phyloP scores from a whole-genome alignment of 129 eudicot genomes.

The Tagetes patula region DNA sequence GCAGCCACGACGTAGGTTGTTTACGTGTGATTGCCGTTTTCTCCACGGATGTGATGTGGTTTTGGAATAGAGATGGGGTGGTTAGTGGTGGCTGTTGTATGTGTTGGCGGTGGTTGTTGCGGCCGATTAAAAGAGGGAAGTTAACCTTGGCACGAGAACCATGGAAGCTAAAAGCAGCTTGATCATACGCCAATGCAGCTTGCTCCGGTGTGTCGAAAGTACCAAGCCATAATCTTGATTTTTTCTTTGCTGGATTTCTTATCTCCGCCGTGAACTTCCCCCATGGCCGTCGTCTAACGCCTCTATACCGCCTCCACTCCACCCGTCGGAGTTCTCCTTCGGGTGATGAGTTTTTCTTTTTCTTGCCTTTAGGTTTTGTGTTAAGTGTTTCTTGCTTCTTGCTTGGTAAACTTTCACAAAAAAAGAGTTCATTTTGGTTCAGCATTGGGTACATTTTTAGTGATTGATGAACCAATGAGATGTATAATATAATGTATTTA shows the following conservation, averaged over 20 bases:
- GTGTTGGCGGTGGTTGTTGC: neutral
- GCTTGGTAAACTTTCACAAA: too few species aligned
- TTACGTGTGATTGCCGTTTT: too few species aligned
- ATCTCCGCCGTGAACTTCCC: slow-evolving; percentile 49
- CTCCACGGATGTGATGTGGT: too few species aligned
- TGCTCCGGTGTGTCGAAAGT: slow-evolving; percentile 38
- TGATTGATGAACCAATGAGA: too few species aligned
- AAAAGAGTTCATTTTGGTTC: too few species aligned
- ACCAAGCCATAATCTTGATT: slow-evolving; percentile 42
- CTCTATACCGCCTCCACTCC: slow-evolving; percentile 44
- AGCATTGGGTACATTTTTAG: too few species aligned
- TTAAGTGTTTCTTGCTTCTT: too few species aligned
- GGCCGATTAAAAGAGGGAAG: slow-evolving; percentile 34
- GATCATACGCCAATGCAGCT: slow-evolving; percentile 42
- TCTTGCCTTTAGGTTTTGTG: neutral
- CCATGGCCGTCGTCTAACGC: slow-evolving; percentile 42
- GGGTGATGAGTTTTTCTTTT: slow-evolving; percentile 20
- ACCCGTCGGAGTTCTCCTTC: neutral
- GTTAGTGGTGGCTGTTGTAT: too few species aligned
- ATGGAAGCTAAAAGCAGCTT: slow-evolving; percentile 39
- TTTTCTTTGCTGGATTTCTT: slow-evolving; percentile 40
- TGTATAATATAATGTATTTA: too few species aligned
- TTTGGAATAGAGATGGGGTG: too few species aligned
- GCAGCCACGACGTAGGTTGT: too few species aligned
- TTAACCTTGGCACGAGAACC: slow-evolving; percentile 44